phyloP scores from a whole-genome alignment of 176 grass and related monocot species.

The Panicum miliaceum region DNA sequence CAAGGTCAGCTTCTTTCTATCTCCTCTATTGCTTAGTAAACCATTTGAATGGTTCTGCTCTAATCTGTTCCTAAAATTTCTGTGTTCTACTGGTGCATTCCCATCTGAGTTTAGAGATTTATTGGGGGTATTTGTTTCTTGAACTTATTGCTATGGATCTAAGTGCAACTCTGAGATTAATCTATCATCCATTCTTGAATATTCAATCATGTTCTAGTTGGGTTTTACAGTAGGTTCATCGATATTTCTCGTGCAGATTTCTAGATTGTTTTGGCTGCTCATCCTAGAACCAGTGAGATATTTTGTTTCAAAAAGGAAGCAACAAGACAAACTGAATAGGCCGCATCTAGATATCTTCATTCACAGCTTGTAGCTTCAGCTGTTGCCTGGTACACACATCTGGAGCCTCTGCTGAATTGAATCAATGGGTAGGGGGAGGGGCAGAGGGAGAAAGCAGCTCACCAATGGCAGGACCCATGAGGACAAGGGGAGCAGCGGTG shows the following conservation, averaged over 20 bases:
- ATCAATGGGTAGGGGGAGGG: slow-evolving; percentile 78
- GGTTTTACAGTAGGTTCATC: slow-evolving; percentile 2
- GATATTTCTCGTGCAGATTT: slow-evolving; percentile 38
- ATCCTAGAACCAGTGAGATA: not conserved
- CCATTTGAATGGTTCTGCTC: slow-evolving; percentile 1
- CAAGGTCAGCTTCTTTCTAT: slow-evolving; percentile 35
- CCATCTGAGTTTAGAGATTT: slow-evolving; percentile 34
- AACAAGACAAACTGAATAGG: slow-evolving; percentile 15
- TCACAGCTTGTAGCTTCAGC: not conserved
- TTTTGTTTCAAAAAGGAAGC: slow-evolving; percentile 37
- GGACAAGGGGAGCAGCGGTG: slow-evolving; percentile 56
- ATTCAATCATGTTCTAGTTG: not conserved
- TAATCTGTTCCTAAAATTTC: not conserved
- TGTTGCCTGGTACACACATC: slow-evolving; percentile 28
- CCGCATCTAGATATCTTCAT: not conserved
- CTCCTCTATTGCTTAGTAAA: not conserved
- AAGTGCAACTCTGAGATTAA: not conserved
- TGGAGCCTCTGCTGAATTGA: not conserved
- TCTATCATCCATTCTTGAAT: slow-evolving; percentile 15
- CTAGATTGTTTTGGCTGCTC: not conserved
- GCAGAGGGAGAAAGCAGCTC: slow-evolving; percentile 64
- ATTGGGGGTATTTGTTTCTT: slow-evolving; percentile 11
- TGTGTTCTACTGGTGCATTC: slow-evolving; percentile 4
- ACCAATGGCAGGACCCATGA: slow-evolving; percentile 49
- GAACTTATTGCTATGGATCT: slow-evolving; percentile 37